Base-by-base conservation (phyloP, 2,329 filamentous ascomycete genomes). In the Westerdykella sp. region DNA sequence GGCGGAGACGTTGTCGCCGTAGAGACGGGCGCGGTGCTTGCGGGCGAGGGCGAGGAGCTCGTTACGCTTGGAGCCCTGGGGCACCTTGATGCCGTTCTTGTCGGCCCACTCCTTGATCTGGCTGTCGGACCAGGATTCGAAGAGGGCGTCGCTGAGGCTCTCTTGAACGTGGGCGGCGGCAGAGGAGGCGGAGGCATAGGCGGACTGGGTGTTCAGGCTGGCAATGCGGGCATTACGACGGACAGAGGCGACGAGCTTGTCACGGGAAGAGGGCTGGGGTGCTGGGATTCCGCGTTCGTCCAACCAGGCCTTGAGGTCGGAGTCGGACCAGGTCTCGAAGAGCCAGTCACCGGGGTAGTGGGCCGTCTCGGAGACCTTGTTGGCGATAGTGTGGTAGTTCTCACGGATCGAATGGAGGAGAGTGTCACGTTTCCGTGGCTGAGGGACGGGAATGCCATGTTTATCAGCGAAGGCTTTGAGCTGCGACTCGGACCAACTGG, bases 341-440 rank as follows among this genome's bases (percentile, higher is more conserved):
- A 97, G 73, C 93, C 93, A 97, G 71, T 96, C 81, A 32, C 93
- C 93, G 28, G 93, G 93, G 62, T 97, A 97, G n/a, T 81, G 72
- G 41, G 80, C 72, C 12, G 87, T 84, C 69, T 96, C 84, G 47
- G 87, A 87, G 43, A 75, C 66, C 67, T 82, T 84, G 68, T 87
- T 82, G 13, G 91, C 88, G 44, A 83, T 70, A 1, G 78, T 70
- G 56, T 95, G 86, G 63, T 95, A 97, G 69, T 81, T 90, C 51
- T 84, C 76, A 50, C 91, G 87, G 47, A 83, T 80, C 57, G 87
- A 80, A 56, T 84, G 78, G 53, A 97, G 76, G 37, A 96, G 72
- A 21, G 80, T 82, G 65, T 97, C 91, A 59, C 89, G 86, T 59
- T 84, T 84, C 60, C 85, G 86, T 45, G 91, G 91, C 59, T 94